phyloP scores from a whole-genome alignment of 2,329 filamentous ascomycete genomes.

The Dactylellina cionopaga region DNA sequence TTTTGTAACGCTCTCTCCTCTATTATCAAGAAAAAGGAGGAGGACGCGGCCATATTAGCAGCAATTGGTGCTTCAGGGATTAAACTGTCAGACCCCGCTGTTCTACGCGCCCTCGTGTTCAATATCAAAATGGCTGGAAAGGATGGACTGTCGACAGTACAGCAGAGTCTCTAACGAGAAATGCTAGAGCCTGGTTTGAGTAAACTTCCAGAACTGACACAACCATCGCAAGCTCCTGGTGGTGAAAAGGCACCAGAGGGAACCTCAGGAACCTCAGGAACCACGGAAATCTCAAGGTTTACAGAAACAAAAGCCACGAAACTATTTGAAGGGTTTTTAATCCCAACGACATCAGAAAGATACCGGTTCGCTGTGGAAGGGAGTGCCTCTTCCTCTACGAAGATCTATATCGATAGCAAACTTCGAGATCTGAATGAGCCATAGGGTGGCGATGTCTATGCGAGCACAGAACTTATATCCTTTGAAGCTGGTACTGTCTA shows the following conservation, averaged over 20 bases:
- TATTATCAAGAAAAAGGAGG: not conserved
- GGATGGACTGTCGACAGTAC: not conserved
- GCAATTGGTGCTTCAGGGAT: not conserved
- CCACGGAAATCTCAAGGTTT: too few relatives aligned
- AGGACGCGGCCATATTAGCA: not conserved
- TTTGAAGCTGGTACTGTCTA: conserved; percentile 7
- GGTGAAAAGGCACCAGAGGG: not conserved
- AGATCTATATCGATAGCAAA: too few relatives aligned
- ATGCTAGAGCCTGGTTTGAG: not conserved
- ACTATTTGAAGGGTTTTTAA: conserved; percentile 2
- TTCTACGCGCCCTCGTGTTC: not conserved
- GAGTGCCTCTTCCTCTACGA: not conserved
- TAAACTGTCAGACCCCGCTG: not conserved
- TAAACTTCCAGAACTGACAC: not conserved
- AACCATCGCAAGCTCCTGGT: not conserved
- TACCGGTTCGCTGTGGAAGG: not conserved
- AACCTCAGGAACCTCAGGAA: too few relatives aligned
- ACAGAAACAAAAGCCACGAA: too few relatives aligned
- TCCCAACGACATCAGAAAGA: not conserved
- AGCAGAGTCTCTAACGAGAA: not conserved
- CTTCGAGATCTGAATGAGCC: not conserved
- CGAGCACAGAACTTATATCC: not conserved
- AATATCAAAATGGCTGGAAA: not conserved
- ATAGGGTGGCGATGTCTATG: not conserved
- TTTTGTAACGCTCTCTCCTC: not conserved